Conservation (phyloP, 148 eudicot species). For the Silene uniflora region DNA sequence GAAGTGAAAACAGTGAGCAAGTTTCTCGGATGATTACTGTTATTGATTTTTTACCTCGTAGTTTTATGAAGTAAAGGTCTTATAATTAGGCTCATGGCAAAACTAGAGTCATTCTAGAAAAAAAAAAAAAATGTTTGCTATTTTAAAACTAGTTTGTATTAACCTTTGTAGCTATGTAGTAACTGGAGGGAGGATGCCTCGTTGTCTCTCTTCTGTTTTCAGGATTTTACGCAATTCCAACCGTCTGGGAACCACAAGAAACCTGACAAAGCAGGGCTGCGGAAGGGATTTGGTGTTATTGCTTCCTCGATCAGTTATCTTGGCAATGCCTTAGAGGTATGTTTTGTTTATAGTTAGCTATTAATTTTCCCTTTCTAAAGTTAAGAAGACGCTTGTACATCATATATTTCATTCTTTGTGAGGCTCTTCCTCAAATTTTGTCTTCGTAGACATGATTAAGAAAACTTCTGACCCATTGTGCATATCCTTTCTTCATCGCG, state of each 20-base stretch:
- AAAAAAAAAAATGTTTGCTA: not conserved
- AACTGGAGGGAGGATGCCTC: not conserved
- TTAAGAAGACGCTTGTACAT: not conserved
- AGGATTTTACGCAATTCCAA: conserved; percentile 32
- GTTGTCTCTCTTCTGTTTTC: conserved; percentile 16
- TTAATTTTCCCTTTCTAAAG: not conserved
- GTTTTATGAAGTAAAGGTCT: not conserved
- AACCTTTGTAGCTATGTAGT: not conserved
- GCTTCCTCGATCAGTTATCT: conserved; percentile 62
- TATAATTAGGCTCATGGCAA: not conserved
- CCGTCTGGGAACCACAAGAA: conserved; percentile 35
- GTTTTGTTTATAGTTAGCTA: not conserved
- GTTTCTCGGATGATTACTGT: not conserved
- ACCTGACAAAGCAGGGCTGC: conserved; percentile 49
- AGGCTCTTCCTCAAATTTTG: not conserved
- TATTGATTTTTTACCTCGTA: not conserved
- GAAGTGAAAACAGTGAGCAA: not conserved
- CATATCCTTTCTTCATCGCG: too few species aligned
- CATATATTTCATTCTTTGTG: not conserved
- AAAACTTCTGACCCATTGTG: not conserved
- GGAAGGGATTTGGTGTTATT: conserved; percentile 66
- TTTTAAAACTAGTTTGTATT: not conserved
- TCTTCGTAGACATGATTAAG: not conserved
- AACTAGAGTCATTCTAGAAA: not conserved
- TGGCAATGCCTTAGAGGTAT: conserved; percentile 82